Conservation (phyloP, 2,329 filamentous ascomycete genomes). For the Blastomyces parvus region DNA sequence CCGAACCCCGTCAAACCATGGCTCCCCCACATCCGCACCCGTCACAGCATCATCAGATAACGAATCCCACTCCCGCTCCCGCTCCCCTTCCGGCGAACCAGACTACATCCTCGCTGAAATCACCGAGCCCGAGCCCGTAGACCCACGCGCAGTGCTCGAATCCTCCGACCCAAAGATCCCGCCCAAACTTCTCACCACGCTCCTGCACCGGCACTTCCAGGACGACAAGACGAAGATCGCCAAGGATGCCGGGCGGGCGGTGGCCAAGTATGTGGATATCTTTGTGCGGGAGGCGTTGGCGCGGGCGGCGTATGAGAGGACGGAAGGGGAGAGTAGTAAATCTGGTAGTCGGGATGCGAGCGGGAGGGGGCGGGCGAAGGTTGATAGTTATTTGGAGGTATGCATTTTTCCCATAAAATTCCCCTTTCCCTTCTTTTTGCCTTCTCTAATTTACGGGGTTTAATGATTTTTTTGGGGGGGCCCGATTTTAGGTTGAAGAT, state of each 20-base stretch:
- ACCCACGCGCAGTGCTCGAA: slow-evolving; percentile 22
- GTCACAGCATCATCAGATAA: slow-evolving; percentile 11
- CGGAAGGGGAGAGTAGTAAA: slow-evolving; percentile 30
- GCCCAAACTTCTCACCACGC: slow-evolving; percentile 59
- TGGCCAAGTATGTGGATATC: slow-evolving; percentile 79
- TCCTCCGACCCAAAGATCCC: slow-evolving; percentile 49
- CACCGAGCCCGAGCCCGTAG: slow-evolving; percentile 18
- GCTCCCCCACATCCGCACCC: not conserved
- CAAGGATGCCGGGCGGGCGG: slow-evolving; percentile 64
- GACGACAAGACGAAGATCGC: slow-evolving; percentile 62
- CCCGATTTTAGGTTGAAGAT: slow-evolving; percentile 67
- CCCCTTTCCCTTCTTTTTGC: not conserved
- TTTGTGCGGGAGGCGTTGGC: slow-evolving; percentile 87
- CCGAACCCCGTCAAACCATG: not conserved
- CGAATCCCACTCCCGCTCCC: slow-evolving; percentile 12
- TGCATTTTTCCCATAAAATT: slow-evolving; percentile 23
- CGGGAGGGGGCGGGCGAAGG: slow-evolving; percentile 20
- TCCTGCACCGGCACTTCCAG: slow-evolving; percentile 73
- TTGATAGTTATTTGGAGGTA: slow-evolving; percentile 63
- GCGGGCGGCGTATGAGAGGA: slow-evolving; percentile 61
- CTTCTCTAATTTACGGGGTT: not conserved
- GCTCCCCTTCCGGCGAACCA: slow-evolving; percentile 30
- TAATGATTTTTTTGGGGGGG: not conserved
- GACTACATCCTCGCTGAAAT: slow-evolving; percentile 42
- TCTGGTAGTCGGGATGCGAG: slow-evolving; percentile 24